Conservation (phyloP, 2,329 filamentous ascomycete genomes). For the Sclerotinia spermophila region DNA sequence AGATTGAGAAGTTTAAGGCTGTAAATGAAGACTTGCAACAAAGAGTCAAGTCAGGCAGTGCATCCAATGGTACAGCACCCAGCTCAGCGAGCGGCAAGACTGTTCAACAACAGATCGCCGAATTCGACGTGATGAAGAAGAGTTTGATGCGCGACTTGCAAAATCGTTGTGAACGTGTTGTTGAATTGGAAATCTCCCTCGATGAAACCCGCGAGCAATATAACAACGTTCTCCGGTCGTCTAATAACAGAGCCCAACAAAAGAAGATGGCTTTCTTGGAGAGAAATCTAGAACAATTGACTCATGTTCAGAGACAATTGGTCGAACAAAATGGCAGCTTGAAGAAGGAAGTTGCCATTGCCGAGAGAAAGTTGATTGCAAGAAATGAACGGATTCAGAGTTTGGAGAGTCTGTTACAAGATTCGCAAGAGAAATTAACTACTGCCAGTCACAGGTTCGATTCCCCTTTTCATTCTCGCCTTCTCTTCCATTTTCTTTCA, state of each 20-base stretch:
- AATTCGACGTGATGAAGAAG: slow-evolving; percentile 99
- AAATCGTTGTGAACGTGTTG: slow-evolving; percentile 95
- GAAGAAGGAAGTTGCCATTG: slow-evolving; percentile 99
- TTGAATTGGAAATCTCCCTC: slow-evolving; percentile 95
- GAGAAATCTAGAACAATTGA: slow-evolving; percentile 95
- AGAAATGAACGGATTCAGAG: slow-evolving; percentile 96
- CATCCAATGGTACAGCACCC: slow-evolving; percentile 55
- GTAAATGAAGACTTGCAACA: slow-evolving; percentile 78
- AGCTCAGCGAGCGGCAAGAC: slow-evolving; percentile 76
- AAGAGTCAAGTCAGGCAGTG: slow-evolving; percentile 61
- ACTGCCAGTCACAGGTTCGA: slow-evolving; percentile 94
- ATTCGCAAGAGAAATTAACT: slow-evolving; percentile 97
- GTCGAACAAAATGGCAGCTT: slow-evolving; percentile 96
- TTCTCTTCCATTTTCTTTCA: background rate
- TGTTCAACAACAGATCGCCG: slow-evolving; percentile 93
- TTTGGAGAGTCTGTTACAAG: slow-evolving; percentile 85
- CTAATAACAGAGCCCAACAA: slow-evolving; percentile 97
- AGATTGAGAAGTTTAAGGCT: slow-evolving; percentile 76
- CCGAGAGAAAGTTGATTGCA: slow-evolving; percentile 93
- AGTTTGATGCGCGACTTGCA: slow-evolving; percentile 97
- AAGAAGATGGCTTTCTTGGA: slow-evolving; percentile 99
- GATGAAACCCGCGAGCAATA: slow-evolving; percentile 98
- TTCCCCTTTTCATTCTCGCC: slow-evolving; percentile 20
- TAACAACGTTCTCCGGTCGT: slow-evolving; percentile 94
- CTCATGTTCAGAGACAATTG: slow-evolving; percentile 92